These are phyloP conservation scores for Talaromyces thailandensis DNA, from an alignment of 495 filamentous ascomycete species.

Conservation along the genomic window DNA sequence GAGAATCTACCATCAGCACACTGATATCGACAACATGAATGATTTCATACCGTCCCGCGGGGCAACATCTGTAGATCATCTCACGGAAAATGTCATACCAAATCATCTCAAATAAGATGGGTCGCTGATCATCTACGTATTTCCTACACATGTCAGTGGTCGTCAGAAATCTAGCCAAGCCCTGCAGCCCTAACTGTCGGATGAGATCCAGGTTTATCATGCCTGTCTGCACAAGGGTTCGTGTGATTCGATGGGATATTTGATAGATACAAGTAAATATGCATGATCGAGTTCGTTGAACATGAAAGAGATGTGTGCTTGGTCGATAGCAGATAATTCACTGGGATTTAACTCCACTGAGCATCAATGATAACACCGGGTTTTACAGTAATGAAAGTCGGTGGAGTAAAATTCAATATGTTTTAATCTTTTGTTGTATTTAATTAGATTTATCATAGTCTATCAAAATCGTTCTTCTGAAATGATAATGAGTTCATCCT, in stretches of 20 bases:
- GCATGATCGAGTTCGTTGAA: not conserved
- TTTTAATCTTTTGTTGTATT: no score
- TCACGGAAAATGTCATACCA: not conserved
- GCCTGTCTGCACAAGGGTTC: not conserved
- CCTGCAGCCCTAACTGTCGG: not conserved
- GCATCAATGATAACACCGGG: no score
- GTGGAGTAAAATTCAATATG: no score
- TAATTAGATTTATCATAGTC: no score
- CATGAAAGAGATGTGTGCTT: not conserved
- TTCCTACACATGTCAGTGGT: not conserved
- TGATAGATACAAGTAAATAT: not conserved
- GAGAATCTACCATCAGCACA: not conserved
- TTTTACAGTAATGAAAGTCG: no score
- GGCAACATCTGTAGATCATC: not conserved
- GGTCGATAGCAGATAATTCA: not conserved
- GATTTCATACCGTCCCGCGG: not conserved
- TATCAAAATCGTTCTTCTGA: no score
- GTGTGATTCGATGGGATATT: not conserved
- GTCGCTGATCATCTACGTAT: not conserved
- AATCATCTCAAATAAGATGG: not conserved
- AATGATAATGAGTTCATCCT: no score
- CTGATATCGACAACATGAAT: not conserved
- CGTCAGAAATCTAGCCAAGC: not conserved
- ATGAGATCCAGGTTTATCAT: not conserved
- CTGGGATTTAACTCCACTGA: no score